phyloP scores from a whole-genome alignment of 192 early-diverging fungal genomes.

The Jimgerdemannia lactiflua region DNA sequence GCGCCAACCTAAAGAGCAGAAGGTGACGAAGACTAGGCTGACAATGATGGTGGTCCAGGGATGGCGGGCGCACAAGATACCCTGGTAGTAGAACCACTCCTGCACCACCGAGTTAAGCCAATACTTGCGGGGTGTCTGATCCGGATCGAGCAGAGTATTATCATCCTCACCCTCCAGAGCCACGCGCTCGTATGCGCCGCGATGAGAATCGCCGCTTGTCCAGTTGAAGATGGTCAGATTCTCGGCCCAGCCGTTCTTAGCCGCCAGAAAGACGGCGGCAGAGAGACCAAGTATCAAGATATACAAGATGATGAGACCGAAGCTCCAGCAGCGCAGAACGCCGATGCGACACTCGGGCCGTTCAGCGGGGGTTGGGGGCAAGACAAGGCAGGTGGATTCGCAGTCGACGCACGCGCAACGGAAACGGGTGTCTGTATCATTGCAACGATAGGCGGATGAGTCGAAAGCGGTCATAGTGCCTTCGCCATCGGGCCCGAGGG shows the following conservation, averaged over 20 bases:
- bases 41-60: conserved; percentile 48
- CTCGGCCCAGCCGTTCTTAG: conserved; percentile 19
- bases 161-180: conserved; percentile 35
- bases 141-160: conserved; percentile 37
- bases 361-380: conserved; percentile 47
- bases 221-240: neutral
- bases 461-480: conserved; percentile 25
- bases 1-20: conserved; percentile 57
- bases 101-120: conserved; percentile 46
- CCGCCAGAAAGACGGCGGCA: neutral
- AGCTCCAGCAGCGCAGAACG: conserved; percentile 45
- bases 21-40: conserved; percentile 34
- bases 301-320: conserved; percentile 42
- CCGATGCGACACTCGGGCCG: conserved; percentile 39
- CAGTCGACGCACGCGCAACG: conserved; percentile 65
- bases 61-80: conserved; percentile 50
- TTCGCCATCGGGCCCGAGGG: conserved; percentile 26
- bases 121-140: conserved; percentile 43
- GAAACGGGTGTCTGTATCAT: conserved; percentile 44
- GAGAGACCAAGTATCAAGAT: conserved; percentile 12
- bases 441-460: conserved; percentile 40
- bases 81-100: conserved; percentile 60
- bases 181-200: conserved; percentile 36
- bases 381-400: conserved; percentile 45
- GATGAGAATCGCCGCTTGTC: conserved; percentile 1